These are phyloP conservation scores for Mycena crocata DNA, from an alignment of 768 basidiomycete species.

Conservation along the genomic window DNA sequence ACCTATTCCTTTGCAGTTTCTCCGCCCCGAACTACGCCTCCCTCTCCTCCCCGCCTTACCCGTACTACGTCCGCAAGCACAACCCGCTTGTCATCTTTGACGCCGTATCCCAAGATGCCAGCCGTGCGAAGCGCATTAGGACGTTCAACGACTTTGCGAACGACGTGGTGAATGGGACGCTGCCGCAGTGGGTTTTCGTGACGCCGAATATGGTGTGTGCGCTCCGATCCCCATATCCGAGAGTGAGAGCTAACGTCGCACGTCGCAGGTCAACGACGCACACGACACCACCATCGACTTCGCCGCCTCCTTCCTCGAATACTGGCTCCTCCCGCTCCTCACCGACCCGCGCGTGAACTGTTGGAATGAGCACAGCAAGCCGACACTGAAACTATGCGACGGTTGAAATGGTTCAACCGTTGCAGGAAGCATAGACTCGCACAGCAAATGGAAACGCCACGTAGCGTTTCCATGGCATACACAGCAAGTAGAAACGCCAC, in stretches of 20 bases:
- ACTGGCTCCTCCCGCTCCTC: too few relatives aligned
- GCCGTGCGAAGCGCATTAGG: slow-evolving; percentile 57
- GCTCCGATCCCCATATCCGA: not conserved
- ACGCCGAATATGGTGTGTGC: slow-evolving; percentile 66
- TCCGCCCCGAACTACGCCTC: slow-evolving; percentile 53
- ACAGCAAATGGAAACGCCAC: too few relatives aligned
- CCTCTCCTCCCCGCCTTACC: slow-evolving; percentile 47
- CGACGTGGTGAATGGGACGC: slow-evolving; percentile 59
- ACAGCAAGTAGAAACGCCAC: not conserved
- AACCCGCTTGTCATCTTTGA: slow-evolving; percentile 64
- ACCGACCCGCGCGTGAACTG: too few relatives aligned
- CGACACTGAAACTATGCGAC: not conserved
- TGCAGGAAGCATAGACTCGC: too few relatives aligned
- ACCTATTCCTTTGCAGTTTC: slow-evolving; percentile 36
- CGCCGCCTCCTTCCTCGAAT: too few relatives aligned
- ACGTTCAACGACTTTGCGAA: slow-evolving; percentile 73
- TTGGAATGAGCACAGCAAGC: slow-evolving; percentile 17
- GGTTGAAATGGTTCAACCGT: not conserved
- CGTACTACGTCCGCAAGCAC: slow-evolving; percentile 69
- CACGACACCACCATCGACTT: slow-evolving; percentile 70
- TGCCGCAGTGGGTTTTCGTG: slow-evolving; percentile 72
- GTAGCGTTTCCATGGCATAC: too few relatives aligned
- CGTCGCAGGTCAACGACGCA: slow-evolving; percentile 57
- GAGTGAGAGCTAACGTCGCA: slow-evolving; percentile 1
- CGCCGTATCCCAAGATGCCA: slow-evolving; percentile 55